Conservation (phyloP, 2,329 filamentous ascomycete genomes). For the Fusarium sp. region DNA sequence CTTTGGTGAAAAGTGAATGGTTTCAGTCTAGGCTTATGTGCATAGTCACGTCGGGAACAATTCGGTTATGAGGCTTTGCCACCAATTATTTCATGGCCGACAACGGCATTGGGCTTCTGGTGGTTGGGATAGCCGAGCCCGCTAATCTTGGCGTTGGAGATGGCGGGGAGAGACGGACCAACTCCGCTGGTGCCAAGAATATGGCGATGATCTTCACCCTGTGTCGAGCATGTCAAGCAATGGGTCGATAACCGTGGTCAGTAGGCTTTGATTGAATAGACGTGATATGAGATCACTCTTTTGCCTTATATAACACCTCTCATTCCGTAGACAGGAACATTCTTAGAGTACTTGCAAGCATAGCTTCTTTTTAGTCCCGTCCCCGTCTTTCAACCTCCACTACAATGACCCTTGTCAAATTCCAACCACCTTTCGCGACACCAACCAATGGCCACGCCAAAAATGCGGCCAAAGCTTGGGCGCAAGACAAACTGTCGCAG, state of each 20-base stretch:
- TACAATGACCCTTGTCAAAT: background rate
- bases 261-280: background rate
- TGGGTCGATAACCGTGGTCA: background rate
- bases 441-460: background rate
- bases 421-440: background rate
- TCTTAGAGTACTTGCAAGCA: background rate
- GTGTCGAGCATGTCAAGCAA: background rate
- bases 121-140: background rate
- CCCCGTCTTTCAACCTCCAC: background rate
- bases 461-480: background rate
- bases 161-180: background rate
- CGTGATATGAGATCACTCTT: background rate
- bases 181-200: background rate
- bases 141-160: background rate
- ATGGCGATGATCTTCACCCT: too few species aligned
- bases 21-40: too few species aligned
- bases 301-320: background rate
- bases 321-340: background rate
- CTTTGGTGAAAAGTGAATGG: too few species aligned
- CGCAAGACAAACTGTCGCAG: constrained; percentile 4
- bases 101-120: background rate
- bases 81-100: too few species aligned
- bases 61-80: too few species aligned
- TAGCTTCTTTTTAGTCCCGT: too few species aligned
- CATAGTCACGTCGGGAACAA: background rate